Percentiles rank a stretch among this genome's conserved stretches.
Evolutionary conservation across 2,329 filamentous ascomycete species (phyloP).

Genomic region (Penicillium sp.): DNA sequence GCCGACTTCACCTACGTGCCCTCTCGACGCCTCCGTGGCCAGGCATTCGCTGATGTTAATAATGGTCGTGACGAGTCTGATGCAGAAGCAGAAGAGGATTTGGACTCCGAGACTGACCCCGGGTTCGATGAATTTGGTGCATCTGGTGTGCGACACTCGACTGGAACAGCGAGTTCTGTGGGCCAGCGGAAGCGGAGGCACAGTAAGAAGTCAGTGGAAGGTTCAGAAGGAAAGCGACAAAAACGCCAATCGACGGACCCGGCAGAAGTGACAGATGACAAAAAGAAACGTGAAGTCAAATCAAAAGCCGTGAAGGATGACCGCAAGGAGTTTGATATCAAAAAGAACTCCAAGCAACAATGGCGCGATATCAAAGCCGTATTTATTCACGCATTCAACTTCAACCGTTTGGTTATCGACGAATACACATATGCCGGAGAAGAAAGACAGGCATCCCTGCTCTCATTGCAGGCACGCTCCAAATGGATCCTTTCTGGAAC

Average conservation of each 20-base stretch:
- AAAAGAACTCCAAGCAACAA: constrained; percentile 3
- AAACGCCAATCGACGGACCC: background rate
- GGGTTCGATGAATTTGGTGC: background rate
- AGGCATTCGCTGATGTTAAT: constrained; percentile 24
- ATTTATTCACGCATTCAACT: constrained; percentile 61
- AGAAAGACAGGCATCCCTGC: constrained; percentile 45
- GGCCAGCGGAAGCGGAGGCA: background rate
- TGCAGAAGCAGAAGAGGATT: background rate
- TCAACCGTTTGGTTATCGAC: constrained; percentile 62
- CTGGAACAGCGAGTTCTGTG: background rate
- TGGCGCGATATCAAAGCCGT: constrained; percentile 34
- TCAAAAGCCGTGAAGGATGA: constrained; percentile 15
- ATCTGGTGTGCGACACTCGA: background rate
- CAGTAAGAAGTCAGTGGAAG: background rate
- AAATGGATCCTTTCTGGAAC: constrained; percentile 66
- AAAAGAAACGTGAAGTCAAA: constrained; percentile 15
- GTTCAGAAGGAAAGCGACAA: background rate
- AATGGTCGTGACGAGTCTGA: background rate
- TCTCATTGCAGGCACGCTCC: constrained; percentile 51
- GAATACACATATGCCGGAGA: constrained; percentile 61
- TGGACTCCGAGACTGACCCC: background rate
- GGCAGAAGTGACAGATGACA: background rate
- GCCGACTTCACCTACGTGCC: constrained; percentile 41
- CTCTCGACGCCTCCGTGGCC: constrained; percentile 34
- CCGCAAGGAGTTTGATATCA: constrained; percentile 28